Percentiles rank a stretch among this genome's conserved stretches.
Conservation (phyloP, 768 basidiomycete genomes). For the Suillus alpinus region DNA sequence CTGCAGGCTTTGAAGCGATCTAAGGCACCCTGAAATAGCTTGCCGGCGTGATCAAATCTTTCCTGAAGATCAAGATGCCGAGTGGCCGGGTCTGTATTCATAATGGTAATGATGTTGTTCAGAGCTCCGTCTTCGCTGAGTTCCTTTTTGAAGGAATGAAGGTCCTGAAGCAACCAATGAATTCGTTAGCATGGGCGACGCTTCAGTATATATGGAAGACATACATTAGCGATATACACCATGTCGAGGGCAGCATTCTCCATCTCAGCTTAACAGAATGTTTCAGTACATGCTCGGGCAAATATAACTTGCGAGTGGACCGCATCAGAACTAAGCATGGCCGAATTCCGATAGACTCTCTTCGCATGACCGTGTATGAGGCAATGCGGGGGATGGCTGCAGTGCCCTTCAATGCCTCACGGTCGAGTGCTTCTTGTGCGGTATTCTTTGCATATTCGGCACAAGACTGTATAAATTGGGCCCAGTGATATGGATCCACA, state of each 20-base stretch:
- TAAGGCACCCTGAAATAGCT: constrained; percentile 8
- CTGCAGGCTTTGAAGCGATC: constrained; percentile 12
- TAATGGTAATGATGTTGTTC: constrained; percentile 23
- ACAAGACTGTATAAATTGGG: constrained; percentile 25
- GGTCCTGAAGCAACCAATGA: constrained; percentile 12
- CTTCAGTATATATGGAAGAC: background rate
- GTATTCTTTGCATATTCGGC: constrained; percentile 19
- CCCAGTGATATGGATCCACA: constrained; percentile 27
- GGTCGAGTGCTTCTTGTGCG: constrained; percentile 26
- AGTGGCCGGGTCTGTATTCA: constrained; percentile 9
- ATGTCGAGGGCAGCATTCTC: constrained; percentile 20
- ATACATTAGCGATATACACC: constrained; percentile 17
- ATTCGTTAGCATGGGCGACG: background rate
- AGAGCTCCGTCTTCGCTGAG: constrained; percentile 17
- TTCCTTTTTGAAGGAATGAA: constrained; percentile 25
- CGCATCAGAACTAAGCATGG: constrained; percentile 10
- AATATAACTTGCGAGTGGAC: constrained; percentile 24
- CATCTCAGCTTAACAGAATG: constrained; percentile 22
- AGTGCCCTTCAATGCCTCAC: constrained; percentile 18
- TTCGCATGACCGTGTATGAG: constrained; percentile 26
- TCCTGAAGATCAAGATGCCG: constrained; percentile 14
- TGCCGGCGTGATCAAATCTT: constrained; percentile 18
- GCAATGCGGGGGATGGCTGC: constrained; percentile 18
- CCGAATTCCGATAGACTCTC: constrained; percentile 23
- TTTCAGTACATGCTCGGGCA: constrained; percentile 21